These are phyloP conservation scores for Phytopythium ostracodes DNA, from an alignment of 352 stramenopile genomes.

Conservation along the genomic window DNA sequence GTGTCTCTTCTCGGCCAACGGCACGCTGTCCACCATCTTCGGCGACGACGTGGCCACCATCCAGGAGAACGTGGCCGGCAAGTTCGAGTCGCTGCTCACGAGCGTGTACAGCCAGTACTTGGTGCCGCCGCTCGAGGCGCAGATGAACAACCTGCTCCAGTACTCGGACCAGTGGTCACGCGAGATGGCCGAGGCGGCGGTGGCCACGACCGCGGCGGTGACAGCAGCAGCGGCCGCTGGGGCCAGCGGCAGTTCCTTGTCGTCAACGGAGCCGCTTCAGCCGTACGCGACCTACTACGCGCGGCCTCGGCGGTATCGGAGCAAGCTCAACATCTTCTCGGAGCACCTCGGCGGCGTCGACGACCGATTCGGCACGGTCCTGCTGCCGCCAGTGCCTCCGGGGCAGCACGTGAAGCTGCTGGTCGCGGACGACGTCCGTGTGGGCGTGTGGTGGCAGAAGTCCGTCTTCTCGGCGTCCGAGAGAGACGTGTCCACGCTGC, in stretches of 20 bases:
- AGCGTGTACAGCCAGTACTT: conserved; percentile 59
- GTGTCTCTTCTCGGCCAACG: conserved; percentile 59
- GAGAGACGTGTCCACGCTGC: conserved; percentile 49
- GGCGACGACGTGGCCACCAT: conserved; percentile 48
- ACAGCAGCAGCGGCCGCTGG: background rate
- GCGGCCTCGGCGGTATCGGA: conserved; percentile 52
- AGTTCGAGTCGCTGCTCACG: conserved; percentile 60
- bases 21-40: conserved; percentile 68
- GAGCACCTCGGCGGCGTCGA: conserved; percentile 45
- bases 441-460: conserved; percentile 74
- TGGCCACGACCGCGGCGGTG: conserved; percentile 6
- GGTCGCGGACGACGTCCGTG: conserved; percentile 40
- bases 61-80: conserved; percentile 42
- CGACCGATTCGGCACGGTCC: conserved; percentile 23
- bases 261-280: conserved; percentile 4
- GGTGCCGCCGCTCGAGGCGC: conserved; percentile 39
- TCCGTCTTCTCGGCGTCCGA: conserved; percentile 43
- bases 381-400: conserved; percentile 26
- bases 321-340: conserved; percentile 60
- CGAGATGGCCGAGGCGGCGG: conserved; percentile 29
- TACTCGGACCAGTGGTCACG: conserved; percentile 59
- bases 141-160: conserved; percentile 49
- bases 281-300: conserved; percentile 25
- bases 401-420: conserved; percentile 45
- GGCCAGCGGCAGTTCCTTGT: background rate